These are phyloP conservation scores for Leucosporidium creatinivorum DNA, from an alignment of 768 basidiomycete species.

Conservation along the genomic window DNA sequence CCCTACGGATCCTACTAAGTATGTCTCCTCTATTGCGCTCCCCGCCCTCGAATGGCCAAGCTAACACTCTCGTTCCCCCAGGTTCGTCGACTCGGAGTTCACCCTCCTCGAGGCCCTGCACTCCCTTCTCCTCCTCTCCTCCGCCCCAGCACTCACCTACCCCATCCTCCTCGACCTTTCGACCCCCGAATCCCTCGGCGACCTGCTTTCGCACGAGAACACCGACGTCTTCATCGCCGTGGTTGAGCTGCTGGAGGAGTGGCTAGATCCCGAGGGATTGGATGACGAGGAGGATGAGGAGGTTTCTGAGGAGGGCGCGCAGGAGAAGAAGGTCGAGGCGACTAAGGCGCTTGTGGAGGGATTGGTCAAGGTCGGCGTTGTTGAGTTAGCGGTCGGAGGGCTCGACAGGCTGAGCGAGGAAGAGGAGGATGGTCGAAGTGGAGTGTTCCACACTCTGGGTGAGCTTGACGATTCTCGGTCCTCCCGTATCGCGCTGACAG, in stretches of 20 bases:
- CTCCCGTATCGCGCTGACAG: neutral
- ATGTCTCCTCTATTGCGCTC: neutral
- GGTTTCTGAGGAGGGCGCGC: conserved; percentile 51
- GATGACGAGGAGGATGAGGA: conserved; percentile 57
- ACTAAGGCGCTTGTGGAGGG: conserved; percentile 52
- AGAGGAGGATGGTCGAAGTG: conserved; percentile 85
- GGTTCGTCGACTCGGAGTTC: conserved; percentile 98
- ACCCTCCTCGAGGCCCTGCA: conserved; percentile 85
- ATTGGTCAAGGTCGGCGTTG: conserved; percentile 59
- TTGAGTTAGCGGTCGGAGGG: conserved; percentile 86
- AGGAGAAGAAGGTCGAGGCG: conserved; percentile 18
- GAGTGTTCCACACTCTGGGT: conserved; percentile 90
- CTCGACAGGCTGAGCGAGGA: conserved; percentile 75
- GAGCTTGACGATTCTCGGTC: conserved; percentile 18
- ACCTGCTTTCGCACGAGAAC: conserved; percentile 79
- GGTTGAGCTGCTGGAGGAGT: conserved; percentile 82
- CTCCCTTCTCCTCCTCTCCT: conserved; percentile 76
- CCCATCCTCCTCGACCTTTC: conserved; percentile 79
- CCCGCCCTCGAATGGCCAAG: no score
- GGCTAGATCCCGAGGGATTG: conserved; percentile 92
- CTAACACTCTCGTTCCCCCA: conserved; percentile 39
- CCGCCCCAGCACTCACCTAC: conserved; percentile 73
- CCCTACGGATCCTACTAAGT: conserved; percentile 50
- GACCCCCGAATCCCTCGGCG: conserved; percentile 61
- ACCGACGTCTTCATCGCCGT: conserved; percentile 94